These are phyloP conservation scores for Camptophora hylomeconis DNA, from an alignment of 2,329 filamentous ascomycete genomes.

Conservation along the genomic window DNA sequence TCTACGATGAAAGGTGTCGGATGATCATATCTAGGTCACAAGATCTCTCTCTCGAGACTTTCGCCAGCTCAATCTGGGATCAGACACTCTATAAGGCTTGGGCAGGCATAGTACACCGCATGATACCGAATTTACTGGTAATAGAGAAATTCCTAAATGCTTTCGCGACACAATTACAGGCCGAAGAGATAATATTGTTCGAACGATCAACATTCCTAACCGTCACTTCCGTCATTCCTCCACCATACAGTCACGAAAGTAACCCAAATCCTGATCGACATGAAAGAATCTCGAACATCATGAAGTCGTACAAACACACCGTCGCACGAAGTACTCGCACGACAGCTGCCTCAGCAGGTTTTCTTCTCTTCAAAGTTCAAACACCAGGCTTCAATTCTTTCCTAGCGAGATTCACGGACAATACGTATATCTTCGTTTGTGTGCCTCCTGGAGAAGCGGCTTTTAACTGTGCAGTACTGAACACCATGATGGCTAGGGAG, in stretches of 20 bases:
- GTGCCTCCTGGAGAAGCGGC: slow-evolving; percentile 82
- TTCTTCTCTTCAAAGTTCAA: slow-evolving; percentile 35
- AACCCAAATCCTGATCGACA: slow-evolving; percentile 91
- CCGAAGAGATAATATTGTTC: slow-evolving; percentile 86
- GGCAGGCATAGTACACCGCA: slow-evolving; percentile 93
- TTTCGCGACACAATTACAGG: slow-evolving; percentile 74
- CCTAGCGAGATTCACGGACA: slow-evolving; percentile 89
- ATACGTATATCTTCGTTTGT: slow-evolving; percentile 89
- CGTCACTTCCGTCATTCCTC: slow-evolving; percentile 63
- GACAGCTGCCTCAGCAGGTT: slow-evolving; percentile 29
- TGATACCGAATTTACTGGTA: slow-evolving; percentile 82
- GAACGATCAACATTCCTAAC: slow-evolving; percentile 93
- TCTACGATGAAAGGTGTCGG: slow-evolving; percentile 73
- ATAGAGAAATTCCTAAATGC: slow-evolving; percentile 79
- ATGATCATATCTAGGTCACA: slow-evolving; percentile 65
- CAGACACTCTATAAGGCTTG: slow-evolving; percentile 96
- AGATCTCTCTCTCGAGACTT: slow-evolving; percentile 66
- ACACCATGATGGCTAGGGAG: slow-evolving; percentile 73
- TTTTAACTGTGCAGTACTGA: slow-evolving; percentile 82
- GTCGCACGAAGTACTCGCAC: slow-evolving; percentile 33
- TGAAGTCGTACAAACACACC: slow-evolving; percentile 94
- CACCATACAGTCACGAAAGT: slow-evolving; percentile 53
- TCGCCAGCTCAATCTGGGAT: slow-evolving; percentile 96
- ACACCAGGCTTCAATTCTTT: slow-evolving; percentile 73
- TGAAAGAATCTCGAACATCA: slow-evolving; percentile 89